A percentile compares a stretch with the other conserved stretches of the same genome.
Evolutionary conservation across 2,329 filamentous ascomycete genomes (phyloP).

Genomic region (Ophiostoma sp.): DNA sequence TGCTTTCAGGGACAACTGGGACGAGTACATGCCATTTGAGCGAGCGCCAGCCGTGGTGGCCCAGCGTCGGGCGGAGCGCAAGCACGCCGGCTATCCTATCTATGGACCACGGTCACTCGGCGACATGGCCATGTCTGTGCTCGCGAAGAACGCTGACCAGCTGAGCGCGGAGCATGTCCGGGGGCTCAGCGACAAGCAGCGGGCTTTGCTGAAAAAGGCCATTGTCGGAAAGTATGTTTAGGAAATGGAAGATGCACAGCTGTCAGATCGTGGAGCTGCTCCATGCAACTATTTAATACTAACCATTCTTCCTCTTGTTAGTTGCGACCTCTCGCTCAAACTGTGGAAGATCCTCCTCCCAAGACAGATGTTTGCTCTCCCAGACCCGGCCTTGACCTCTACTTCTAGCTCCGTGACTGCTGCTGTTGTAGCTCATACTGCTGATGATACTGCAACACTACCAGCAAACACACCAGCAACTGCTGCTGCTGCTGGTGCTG

Average conservation of each 20-base stretch:
- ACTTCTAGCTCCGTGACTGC: too few relatives aligned
- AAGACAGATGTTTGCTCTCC: neutral
- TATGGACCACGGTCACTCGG: conserved; percentile 20
- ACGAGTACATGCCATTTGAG: neutral
- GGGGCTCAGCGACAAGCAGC: conserved; percentile 13
- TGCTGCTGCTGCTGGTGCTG: neutral
- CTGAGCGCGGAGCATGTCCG: conserved; percentile 16
- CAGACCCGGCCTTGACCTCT: neutral
- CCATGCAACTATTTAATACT: neutral
- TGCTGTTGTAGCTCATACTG: too few relatives aligned
- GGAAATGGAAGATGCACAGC: neutral
- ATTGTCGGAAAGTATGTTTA: conserved; percentile 10
- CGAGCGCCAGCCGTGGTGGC: neutral
- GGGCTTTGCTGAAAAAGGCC: neutral
- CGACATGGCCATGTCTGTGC: conserved; percentile 19
- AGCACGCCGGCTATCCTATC: neutral
- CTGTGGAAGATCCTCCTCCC: conserved; percentile 11
- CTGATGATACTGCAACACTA: neutral
- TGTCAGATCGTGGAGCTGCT: too few relatives aligned
- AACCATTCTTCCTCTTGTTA: neutral
- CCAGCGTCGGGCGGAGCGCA: neutral
- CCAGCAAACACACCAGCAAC: neutral
- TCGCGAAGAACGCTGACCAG: conserved; percentile 11
- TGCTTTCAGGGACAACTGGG: neutral
- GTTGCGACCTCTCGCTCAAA: neutral